Base-by-base conservation (phyloP, 2,329 filamentous ascomycete species). In the Aureobasidium subglaciale region DNA sequence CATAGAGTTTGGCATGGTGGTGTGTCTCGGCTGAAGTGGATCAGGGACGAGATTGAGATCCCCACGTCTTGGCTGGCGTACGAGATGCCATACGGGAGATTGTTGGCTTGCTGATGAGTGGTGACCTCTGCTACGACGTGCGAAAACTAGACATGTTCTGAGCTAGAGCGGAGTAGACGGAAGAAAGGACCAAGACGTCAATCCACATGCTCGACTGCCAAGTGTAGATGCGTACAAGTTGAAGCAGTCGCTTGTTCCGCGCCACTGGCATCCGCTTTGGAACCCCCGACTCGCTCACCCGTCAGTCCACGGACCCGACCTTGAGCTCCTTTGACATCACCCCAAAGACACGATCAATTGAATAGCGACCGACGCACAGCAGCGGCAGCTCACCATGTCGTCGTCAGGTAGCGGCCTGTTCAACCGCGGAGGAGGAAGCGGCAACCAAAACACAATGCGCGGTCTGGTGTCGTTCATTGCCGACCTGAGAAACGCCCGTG, bases 381-480 rank as follows among this genome's bases (percentile, higher is more conserved):
- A 35, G 32, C 29, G 29, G 29, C 13, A 8, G 29, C 42, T 15
- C 48, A 55, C 34, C 37, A 37, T 41, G 40, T 55, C 53, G 32
- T 56, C 54, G n/a, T 67, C 66, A 30, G 66, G 65, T 38, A 65
- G 65, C 45, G 64, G 65, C 56, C 64, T 70, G 59, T 70, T 70
- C 63, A 66, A 63, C 61, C 61, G 66, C 60, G 64, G 67, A 40
- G 50, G 50, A 7, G 58, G 59, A 22, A 60, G 55, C 58, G 62
- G 62, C 54, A 65, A 63, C 52, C 68, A 71, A 59, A 70, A 68
- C 56, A 67, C 66, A 8, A 71, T 71, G 68, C 65, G 68, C 56
- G 92, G 93, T 25, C 78, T 99, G 63, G 93, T 99, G 45, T 95
- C 96, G 70, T 99, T 99, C 76, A 99, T 99, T 70, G 93, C 93